Percentiles rank a stretch among this genome's conserved stretches.
These are phyloP conservation scores for Phenoliferia sp. DNA, from an alignment of 1,284 basidiomycete species.

Conservation along the genomic window DNA sequence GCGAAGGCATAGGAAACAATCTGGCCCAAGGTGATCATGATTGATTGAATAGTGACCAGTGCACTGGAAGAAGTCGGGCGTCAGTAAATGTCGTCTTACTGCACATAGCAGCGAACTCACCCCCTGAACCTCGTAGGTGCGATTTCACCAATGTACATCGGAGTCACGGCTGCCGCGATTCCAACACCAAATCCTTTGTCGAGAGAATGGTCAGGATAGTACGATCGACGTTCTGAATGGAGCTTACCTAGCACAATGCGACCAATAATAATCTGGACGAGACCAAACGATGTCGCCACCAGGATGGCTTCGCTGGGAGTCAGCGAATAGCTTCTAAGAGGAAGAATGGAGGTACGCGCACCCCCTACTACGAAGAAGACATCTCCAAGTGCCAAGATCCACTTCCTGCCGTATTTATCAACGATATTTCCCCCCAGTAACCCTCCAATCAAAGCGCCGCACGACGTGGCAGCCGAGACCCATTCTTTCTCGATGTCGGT, in stretches of 20 bases:
- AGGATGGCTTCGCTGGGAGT: constrained; percentile 39
- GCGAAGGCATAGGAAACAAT: constrained; percentile 40
- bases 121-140: constrained; percentile 41
- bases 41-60: constrained; percentile 42
- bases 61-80: constrained; percentile 16
- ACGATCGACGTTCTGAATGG: too few relatives aligned
- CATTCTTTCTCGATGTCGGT: constrained; percentile 5
- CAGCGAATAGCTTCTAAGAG: not conserved
- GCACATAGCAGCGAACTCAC: not conserved
- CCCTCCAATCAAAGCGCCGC: constrained; percentile 33
- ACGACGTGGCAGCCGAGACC: constrained; percentile 34
- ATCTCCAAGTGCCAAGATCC: constrained; percentile 36
- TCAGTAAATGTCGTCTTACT: not conserved
- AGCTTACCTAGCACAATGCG: constrained; percentile 39
- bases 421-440: constrained; percentile 12
- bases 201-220: too few relatives aligned
- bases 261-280: constrained; percentile 41
- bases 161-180: constrained; percentile 41
- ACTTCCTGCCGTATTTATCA: constrained; percentile 44
- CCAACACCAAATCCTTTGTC: constrained; percentile 42
- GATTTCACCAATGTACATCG: constrained; percentile 43
- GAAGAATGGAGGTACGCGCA: not conserved
- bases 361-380: constrained; percentile 27
- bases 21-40: constrained; percentile 44
- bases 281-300: constrained; percentile 35